Evolutionary conservation across 805 yeast species (phyloP).

Genomic region (Ogataea ramenticola): DNA sequence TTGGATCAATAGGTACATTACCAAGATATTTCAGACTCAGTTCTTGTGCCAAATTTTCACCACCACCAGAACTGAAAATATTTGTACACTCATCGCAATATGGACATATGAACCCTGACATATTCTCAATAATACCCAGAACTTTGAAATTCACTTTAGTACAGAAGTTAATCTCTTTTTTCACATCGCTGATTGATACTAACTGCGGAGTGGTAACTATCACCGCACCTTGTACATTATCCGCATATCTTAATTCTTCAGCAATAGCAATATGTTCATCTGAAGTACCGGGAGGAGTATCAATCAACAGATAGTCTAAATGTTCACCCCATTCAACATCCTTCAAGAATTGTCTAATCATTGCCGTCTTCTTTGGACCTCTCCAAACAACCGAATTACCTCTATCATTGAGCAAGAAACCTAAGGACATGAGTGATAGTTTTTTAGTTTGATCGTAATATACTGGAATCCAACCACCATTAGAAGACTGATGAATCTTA

Average conservation of each 20-base stretch:
- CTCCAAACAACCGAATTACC: slow-evolving; percentile 96
- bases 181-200: slow-evolving; percentile 89
- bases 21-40: slow-evolving; percentile 69
- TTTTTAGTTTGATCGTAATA: slow-evolving; percentile 34
- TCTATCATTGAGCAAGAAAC: slow-evolving; percentile 75
- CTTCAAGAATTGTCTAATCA: slow-evolving; percentile 87
- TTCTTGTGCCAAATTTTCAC: slow-evolving; percentile 57
- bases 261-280: slow-evolving; percentile 98
- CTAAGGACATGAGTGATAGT: slow-evolving; percentile 76
- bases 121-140: slow-evolving; percentile 87
- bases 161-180: slow-evolving; percentile 90
- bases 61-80: slow-evolving; percentile 93
- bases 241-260: slow-evolving; percentile 65
- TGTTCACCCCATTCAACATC: slow-evolving; percentile 84
- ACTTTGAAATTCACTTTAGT: slow-evolving; percentile 72
- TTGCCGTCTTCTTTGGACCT: slow-evolving; percentile 97
- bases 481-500: slow-evolving; percentile 72
- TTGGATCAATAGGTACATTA: slow-evolving; percentile 88
- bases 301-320: slow-evolving; percentile 75
- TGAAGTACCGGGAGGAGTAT: slow-evolving; percentile 98
- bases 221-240: slow-evolving; percentile 83
- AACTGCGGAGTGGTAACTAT: slow-evolving; percentile 95
- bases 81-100: slow-evolving; percentile 87
- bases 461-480: slow-evolving; percentile 97
- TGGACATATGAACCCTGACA: slow-evolving; percentile 97